Evolutionary conservation across 495 filamentous ascomycete genomes (phyloP), one percentile per base, ranked within the genome.

Genomic region (Aspergillus panamensis): DNA sequence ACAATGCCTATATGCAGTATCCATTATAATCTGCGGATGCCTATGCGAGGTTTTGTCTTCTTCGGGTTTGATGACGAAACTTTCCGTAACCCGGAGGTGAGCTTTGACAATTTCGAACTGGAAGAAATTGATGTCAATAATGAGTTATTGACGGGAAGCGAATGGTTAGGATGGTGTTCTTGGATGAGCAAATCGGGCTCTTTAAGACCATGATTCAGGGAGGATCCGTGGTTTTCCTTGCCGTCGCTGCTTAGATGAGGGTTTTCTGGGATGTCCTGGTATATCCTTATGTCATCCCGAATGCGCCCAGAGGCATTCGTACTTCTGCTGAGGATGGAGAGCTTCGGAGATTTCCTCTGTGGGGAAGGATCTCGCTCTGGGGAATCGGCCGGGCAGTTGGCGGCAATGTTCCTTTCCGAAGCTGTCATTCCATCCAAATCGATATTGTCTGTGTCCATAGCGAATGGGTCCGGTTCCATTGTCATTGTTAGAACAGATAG

Each of bases 351-450:
- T 60, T 72, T 74, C 31, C 67, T 60, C 30, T 63, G 54, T 3
- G 65, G 66, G 8, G 64, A 65, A 48, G 40, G 25, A 29, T 59
- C 44, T 0, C 43, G 56, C 8, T 57, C 55, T 44, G 29, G 21
- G 35, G 51, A 8, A 29, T 42, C 14, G 12, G 51, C 19, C 60
- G 45, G 35, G 10, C 31, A 43, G 42, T 77, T 79, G 12, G 73
- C 75, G 17, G 66, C 63, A 44, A 80, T 76, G 45, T 80, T 80
- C 57, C 70, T 61, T 35, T 77, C 74, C 0, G 77, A 77, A 8
- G 67, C 64, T 25, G 68, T 69, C 64, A 71, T 67, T 17, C 56
- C 57, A 31, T 71, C 60, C 20, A 14, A n/a, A 20, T 40, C 47
- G 35, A 49, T 53, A 21, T 59, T 56, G 10, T 64, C 60, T 50